Evolutionary conservation across 2,329 filamentous ascomycete species (phyloP), one percentile per base, ranked within the genome.

Genomic region (Fusarium proliferatum): DNA sequence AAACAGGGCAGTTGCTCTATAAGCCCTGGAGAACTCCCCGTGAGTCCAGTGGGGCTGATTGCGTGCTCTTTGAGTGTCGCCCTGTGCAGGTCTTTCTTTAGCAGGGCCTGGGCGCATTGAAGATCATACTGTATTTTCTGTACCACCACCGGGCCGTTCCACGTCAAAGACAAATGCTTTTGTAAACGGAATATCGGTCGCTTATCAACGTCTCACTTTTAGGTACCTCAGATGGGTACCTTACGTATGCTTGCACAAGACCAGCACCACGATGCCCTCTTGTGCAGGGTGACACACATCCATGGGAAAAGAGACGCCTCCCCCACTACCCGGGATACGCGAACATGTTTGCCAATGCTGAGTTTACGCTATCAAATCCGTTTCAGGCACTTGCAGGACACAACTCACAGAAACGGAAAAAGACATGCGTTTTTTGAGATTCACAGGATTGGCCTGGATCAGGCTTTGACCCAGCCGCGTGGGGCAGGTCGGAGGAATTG

Each of bases 1-100:
- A 63, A 68, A 69, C 61, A 58, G 51, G 53, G 62, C 38, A 51
- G 30, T 51, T 57, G 67, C 62, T 33, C 43, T 53, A 61, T 51
- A 55, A 67, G 63, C 67, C 61, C 65, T 67, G 65, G 60, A 68
- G 55, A 73, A 72, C 69, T 77, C 74, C 73, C 74, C 74, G 76
- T 67, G 49, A 65, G 58, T 23, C 56, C 36, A 43, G 76, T 72
- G 76, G 76, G 72, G 63, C 71, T 57, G 45, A 68, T 74, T 72
- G 67, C 74, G 72, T 72, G 72, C 67, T 74, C 53, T 33, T 61
- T 57, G 48, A 67, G 12, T 58, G 53, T 64, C 58, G 62, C 56
- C 61, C 57, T 64, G 59, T 28, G 64, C 59, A 63, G 64, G 63
- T 56, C 36, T 58, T 66, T 67, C 43, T 48, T 59, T 46, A 42